These are phyloP conservation scores for Xylaria sp. DNA, from an alignment of 2,329 filamentous ascomycete species.

Conservation along the genomic window DNA sequence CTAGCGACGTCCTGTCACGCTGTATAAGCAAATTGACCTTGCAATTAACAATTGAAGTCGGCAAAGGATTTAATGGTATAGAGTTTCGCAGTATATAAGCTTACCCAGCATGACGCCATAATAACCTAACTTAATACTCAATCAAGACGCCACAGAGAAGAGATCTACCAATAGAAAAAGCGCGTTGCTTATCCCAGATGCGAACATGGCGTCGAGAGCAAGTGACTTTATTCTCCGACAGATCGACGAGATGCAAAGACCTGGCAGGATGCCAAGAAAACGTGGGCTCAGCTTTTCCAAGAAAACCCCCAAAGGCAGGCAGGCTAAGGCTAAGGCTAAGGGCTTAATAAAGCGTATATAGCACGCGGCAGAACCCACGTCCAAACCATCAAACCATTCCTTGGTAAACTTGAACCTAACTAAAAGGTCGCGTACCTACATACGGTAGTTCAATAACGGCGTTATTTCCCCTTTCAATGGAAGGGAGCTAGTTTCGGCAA, in stretches of 20 bases:
- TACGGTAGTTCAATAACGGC: neutral
- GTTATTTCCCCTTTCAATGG: neutral
- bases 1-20: neutral
- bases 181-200: neutral
- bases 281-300: constrained; percentile 17
- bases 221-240: constrained; percentile 25
- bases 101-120: neutral
- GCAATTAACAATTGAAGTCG: neutral
- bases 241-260: constrained; percentile 16
- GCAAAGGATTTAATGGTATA: no score
- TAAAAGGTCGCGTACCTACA: neutral
- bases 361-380: no score
- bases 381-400: no score
- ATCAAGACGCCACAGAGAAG: neutral
- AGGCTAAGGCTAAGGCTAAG: no score
- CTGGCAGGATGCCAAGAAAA: constrained; percentile 27
- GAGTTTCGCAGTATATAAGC: neutral
- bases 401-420: neutral
- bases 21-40: neutral
- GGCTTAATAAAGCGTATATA: no score
- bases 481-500: constrained; percentile 8
- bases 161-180: neutral
- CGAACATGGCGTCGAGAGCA: constrained; percentile 7
- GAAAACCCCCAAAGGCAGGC: neutral
- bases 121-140: neutral